Evolutionary conservation across 2,329 filamentous ascomycete species (phyloP).

Genomic region (Cadophora malorum): DNA sequence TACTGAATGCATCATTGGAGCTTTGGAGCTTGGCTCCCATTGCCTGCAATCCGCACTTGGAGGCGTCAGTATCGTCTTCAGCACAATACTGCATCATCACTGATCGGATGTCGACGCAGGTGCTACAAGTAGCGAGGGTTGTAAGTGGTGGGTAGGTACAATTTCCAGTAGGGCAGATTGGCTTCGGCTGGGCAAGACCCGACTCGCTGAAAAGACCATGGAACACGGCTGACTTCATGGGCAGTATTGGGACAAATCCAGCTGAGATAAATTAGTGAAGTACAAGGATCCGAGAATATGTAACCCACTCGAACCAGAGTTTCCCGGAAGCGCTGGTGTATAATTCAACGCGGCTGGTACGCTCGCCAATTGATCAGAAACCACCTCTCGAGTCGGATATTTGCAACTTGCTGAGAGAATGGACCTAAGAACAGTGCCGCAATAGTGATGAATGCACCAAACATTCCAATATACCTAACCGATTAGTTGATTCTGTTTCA

Average conservation of each 20-base stretch:
- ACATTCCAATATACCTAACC: slow-evolving; percentile 7
- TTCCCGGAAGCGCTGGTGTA: slow-evolving; percentile 17
- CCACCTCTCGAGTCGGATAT: slow-evolving; percentile 17
- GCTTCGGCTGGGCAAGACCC: neutral
- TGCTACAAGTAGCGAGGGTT: slow-evolving; percentile 20
- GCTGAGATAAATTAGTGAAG: neutral
- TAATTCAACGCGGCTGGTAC: slow-evolving; percentile 15
- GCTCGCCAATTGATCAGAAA: slow-evolving; percentile 14
- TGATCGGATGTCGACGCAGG: slow-evolving; percentile 11
- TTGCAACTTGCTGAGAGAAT: slow-evolving; percentile 23
- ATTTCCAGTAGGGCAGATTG: slow-evolving; percentile 18
- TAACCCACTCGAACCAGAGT: slow-evolving; percentile 9
- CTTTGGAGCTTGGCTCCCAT: slow-evolving; percentile 14
- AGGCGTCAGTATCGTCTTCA: neutral
- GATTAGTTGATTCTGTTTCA: neutral
- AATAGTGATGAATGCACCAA: slow-evolving; percentile 18
- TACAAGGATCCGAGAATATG: too few relatives aligned
- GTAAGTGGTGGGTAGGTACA: slow-evolving; percentile 22
- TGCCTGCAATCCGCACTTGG: slow-evolving; percentile 17
- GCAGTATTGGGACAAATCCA: slow-evolving; percentile 22
- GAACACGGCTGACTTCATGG: slow-evolving; percentile 22
- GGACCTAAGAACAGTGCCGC: slow-evolving; percentile 16
- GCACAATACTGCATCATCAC: slow-evolving; percentile 19
- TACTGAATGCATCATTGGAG: slow-evolving; percentile 18
- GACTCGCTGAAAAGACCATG: slow-evolving; percentile 21